phyloP scores from a whole-genome alignment of 2,329 filamentous ascomycete genomes.

The Chaetomiaceae sp. region DNA sequence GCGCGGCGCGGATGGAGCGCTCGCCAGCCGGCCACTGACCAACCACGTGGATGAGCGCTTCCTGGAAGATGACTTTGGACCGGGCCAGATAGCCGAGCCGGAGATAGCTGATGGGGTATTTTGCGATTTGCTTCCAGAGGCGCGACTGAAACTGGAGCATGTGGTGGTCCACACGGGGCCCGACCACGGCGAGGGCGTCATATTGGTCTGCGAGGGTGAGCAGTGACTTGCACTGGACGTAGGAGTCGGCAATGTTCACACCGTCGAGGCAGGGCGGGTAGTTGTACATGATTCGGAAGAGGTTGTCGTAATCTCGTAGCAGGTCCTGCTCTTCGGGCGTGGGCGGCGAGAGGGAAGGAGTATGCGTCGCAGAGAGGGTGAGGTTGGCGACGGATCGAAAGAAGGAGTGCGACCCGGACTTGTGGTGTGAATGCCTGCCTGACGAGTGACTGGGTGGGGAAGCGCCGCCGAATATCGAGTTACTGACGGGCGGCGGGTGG shows the following conservation, averaged over 20 bases:
- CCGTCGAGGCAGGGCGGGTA: slow-evolving; percentile 76
- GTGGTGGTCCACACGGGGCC: slow-evolving; percentile 88
- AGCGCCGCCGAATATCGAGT: slow-evolving; percentile 54
- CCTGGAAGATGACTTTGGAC: slow-evolving; percentile 76
- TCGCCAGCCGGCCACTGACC: slow-evolving; percentile 86
- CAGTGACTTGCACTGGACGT: slow-evolving; percentile 89
- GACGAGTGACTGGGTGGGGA: slow-evolving; percentile 40
- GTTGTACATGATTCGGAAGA: slow-evolving; percentile 96
- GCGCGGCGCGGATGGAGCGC: slow-evolving; percentile 66
- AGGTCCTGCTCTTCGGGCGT: slow-evolving; percentile 66
- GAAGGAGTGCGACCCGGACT: slow-evolving; percentile 50
- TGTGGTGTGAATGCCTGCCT: slow-evolving; percentile 25
- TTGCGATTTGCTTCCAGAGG: slow-evolving; percentile 93
- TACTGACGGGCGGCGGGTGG: slow-evolving; percentile 22
- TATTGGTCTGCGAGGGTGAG: slow-evolving; percentile 90
- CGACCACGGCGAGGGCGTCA: slow-evolving; percentile 81
- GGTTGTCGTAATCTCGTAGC: slow-evolving; percentile 88
- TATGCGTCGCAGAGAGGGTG: slow-evolving; percentile 45
- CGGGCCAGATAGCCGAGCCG: slow-evolving; percentile 83
- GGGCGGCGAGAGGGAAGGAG: slow-evolving; percentile 35
- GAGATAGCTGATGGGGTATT: slow-evolving; percentile 89
- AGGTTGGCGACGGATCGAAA: slow-evolving; percentile 87
- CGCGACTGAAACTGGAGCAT: slow-evolving; percentile 85
- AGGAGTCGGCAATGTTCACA: slow-evolving; percentile 86
- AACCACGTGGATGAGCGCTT: slow-evolving; percentile 89